Evolutionary conservation across 768 basidiomycete genomes (phyloP).

Genomic region (Boletellus ananiceps): DNA sequence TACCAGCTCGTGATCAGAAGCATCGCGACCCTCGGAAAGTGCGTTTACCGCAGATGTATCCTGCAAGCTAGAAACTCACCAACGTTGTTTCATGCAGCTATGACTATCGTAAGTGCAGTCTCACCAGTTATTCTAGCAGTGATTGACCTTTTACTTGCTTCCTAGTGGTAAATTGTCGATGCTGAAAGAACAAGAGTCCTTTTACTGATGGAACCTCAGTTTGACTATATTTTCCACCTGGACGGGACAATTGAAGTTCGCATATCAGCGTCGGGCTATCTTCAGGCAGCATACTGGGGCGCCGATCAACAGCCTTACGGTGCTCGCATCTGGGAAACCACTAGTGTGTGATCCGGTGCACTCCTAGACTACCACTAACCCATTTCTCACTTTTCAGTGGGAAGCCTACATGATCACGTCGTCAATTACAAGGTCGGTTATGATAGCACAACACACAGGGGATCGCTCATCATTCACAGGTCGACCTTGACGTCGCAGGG

Average conservation of each 20-base stretch:
- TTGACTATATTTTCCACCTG: slow-evolving; percentile 62
- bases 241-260: slow-evolving; percentile 69
- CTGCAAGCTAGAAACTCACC: neutral
- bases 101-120: slow-evolving; percentile 44
- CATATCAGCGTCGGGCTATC: slow-evolving; percentile 62
- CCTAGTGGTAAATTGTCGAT: slow-evolving; percentile 28
- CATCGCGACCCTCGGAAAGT: slow-evolving; percentile 63
- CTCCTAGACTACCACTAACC: neutral
- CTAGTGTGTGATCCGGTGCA: slow-evolving; percentile 37
- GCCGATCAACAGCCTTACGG: slow-evolving; percentile 48
- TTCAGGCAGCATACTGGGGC: slow-evolving; percentile 62
- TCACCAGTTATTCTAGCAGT: neutral
- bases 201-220: slow-evolving; percentile 31
- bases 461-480: slow-evolving; percentile 27
- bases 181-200: neutral
- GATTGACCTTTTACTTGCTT: neutral
- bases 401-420: slow-evolving; percentile 63
- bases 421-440: slow-evolving; percentile 53
- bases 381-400: slow-evolving; percentile 38
- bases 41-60: slow-evolving; percentile 22
- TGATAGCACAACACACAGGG: neutral
- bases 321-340: slow-evolving; percentile 48
- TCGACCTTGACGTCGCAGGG: slow-evolving; percentile 64
- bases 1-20: slow-evolving; percentile 55
- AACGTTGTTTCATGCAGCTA: slow-evolving; percentile 36